These are phyloP conservation scores for Musa schizocarpa DNA, from an alignment of 176 grass and related monocot species.

Conservation along the genomic window DNA sequence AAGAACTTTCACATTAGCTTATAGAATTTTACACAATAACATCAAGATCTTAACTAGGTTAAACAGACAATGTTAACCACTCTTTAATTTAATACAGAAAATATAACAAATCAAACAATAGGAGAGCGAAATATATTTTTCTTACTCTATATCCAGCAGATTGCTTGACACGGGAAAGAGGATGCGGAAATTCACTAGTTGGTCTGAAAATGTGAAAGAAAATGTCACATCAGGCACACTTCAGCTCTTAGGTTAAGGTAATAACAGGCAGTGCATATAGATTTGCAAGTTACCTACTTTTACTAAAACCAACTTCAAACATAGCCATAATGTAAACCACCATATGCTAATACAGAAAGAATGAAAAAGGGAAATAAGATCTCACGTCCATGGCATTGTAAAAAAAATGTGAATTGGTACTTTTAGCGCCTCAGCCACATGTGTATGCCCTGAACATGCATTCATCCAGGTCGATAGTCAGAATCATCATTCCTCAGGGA, in stretches of 20 bases:
- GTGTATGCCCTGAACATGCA: slow-evolving; percentile 72
- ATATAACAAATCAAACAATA: too few relatives aligned
- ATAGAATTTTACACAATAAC: too few relatives aligned
- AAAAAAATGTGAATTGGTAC: slow-evolving; percentile 99
- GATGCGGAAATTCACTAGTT: slow-evolving; percentile 94
- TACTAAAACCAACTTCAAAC: too few relatives aligned
- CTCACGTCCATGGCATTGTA: slow-evolving; percentile 99
- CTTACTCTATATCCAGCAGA: slow-evolving; percentile 77
- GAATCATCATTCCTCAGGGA: background rate
- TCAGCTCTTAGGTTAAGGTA: slow-evolving; percentile 14
- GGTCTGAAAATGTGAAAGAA: slow-evolving; percentile 55
- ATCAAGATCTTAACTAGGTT: too few relatives aligned
- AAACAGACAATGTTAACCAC: too few relatives aligned
- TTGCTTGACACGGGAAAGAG: slow-evolving; percentile 92
- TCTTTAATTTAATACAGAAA: background rate
- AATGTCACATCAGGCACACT: background rate
- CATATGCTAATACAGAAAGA: background rate
- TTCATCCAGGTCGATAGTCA: slow-evolving; percentile 35
- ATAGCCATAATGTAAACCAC: background rate
- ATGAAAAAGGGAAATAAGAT: slow-evolving; percentile 22
- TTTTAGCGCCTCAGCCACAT: slow-evolving; percentile 83
- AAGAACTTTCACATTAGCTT: too few relatives aligned
- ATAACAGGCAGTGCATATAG: background rate
- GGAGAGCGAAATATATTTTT: background rate
- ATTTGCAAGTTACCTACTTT: too few relatives aligned